Conservation (phyloP, 164 flowering plant genomes). For the Berberis vulgaris region DNA sequence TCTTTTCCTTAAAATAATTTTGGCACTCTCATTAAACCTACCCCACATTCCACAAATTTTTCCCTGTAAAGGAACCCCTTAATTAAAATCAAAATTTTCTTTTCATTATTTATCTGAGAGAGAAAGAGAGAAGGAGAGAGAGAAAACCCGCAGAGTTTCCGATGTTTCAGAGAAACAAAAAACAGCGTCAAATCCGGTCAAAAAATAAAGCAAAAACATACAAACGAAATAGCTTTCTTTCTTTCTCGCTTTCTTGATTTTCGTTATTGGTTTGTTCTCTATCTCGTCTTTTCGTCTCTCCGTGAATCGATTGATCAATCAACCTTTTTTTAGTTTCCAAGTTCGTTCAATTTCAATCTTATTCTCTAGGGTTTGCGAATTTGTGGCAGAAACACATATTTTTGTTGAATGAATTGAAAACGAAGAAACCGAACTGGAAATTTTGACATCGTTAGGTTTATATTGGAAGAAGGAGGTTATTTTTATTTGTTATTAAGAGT, state of each 20-base stretch:
- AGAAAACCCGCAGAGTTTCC: not conserved
- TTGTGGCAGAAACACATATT: not conserved
- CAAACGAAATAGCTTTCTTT: constrained; percentile 4
- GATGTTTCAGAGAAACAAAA: constrained; percentile 9
- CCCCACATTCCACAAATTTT: too few relatives aligned
- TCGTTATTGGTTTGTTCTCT: not conserved
- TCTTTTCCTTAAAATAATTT: too few relatives aligned
- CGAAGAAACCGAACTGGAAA: not conserved
- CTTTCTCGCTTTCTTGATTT: constrained; percentile 1
- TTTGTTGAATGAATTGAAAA: not conserved
- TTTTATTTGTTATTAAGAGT: too few relatives aligned
- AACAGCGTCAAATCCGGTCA: constrained; percentile 15
- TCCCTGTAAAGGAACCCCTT: too few relatives aligned
- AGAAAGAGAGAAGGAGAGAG: too few relatives aligned
- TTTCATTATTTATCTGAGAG: too few relatives aligned
- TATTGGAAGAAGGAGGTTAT: not conserved
- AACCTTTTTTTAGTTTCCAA: too few relatives aligned
- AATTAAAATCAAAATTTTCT: too few relatives aligned
- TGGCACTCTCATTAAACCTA: too few relatives aligned
- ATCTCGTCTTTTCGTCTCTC: not conserved
- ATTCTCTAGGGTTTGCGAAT: not conserved
- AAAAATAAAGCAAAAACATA: constrained; percentile 6
- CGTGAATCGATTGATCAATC: too few relatives aligned
- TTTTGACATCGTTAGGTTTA: not conserved
- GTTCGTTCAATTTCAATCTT: too few relatives aligned